These are phyloP conservation scores for Trichophyton verrucosum DNA, from an alignment of 2,329 filamentous ascomycete genomes.

Conservation along the genomic window DNA sequence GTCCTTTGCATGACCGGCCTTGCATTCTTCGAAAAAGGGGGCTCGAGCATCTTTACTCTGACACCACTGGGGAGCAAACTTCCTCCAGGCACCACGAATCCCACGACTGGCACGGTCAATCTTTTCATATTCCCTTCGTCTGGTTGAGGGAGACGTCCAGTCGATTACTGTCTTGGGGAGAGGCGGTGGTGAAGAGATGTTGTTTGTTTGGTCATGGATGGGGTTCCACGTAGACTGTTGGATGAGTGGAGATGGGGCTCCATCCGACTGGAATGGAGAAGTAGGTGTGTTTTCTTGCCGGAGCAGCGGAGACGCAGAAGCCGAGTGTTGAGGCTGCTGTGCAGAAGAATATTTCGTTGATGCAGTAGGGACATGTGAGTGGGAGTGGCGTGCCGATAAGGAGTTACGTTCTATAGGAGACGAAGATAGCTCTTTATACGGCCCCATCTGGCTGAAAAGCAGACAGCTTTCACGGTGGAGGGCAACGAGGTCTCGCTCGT, in stretches of 20 bases:
- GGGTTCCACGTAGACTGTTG: slow-evolving; percentile 4
- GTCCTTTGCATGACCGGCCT: slow-evolving; percentile 26
- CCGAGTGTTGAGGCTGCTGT: slow-evolving; percentile 55
- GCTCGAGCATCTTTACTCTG: slow-evolving; percentile 22
- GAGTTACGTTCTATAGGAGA: not conserved
- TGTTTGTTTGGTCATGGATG: not conserved
- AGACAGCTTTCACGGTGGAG: slow-evolving; percentile 32
- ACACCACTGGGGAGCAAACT: slow-evolving; percentile 31
- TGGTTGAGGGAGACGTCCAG: slow-evolving; percentile 35
- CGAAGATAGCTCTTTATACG: not conserved
- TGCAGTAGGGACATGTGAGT: not conserved
- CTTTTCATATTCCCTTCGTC: slow-evolving; percentile 41
- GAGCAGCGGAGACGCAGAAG: slow-evolving; percentile 80
- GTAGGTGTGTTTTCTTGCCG: slow-evolving; percentile 82
- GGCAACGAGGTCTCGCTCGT: slow-evolving; percentile 26
- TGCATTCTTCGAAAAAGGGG: slow-evolving; percentile 33
- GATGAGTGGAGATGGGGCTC: slow-evolving; percentile 1
- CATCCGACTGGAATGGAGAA: slow-evolving; percentile 5
- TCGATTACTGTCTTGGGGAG: slow-evolving; percentile 32
- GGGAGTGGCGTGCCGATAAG: not conserved
- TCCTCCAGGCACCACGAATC: slow-evolving; percentile 31
- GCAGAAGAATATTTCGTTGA: not conserved
- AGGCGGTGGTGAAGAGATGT: slow-evolving; percentile 12
- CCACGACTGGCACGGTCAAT: slow-evolving; percentile 36
- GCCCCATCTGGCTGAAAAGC: slow-evolving; percentile 19